These are phyloP conservation scores for Rhizopogon salebrosus DNA, from an alignment of 768 basidiomycete genomes.

Conservation along the genomic window DNA sequence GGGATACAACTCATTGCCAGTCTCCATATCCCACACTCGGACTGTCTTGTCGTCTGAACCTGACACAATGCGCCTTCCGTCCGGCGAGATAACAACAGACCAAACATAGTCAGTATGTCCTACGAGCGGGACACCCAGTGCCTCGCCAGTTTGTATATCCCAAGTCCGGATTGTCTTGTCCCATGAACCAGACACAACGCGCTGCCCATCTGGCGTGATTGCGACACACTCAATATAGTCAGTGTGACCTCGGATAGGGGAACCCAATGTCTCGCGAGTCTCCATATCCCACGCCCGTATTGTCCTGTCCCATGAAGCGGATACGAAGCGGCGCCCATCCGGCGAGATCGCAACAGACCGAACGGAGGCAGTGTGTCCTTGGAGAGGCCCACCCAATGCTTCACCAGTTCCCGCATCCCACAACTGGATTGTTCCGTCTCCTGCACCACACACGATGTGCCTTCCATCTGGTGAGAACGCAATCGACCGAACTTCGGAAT, in stretches of 20 bases:
- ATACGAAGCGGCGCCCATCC: neutral
- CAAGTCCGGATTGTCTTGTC: slow-evolving; percentile 3
- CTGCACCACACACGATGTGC: neutral
- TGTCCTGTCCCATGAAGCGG: slow-evolving; percentile 1
- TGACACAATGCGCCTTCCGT: slow-evolving; percentile 7
- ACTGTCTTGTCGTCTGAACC: slow-evolving; percentile 8
- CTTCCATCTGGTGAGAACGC: slow-evolving; percentile 7
- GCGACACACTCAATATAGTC: slow-evolving; percentile 5
- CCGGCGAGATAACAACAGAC: neutral
- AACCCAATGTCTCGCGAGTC: neutral
- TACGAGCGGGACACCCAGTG: neutral
- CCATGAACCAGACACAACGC: slow-evolving; percentile 4
- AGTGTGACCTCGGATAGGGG: neutral
- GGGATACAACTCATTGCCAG: neutral
- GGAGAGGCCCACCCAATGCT: neutral
- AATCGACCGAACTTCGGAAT: neutral
- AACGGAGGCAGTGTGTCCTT: slow-evolving; percentile 2
- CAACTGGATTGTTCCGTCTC: slow-evolving; percentile 4
- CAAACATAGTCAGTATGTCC: neutral
- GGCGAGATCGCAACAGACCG: slow-evolving; percentile 1
- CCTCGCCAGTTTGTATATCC: neutral
- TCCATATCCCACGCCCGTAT: neutral
- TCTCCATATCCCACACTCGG: slow-evolving; percentile 5
- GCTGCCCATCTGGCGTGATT: slow-evolving; percentile 10
- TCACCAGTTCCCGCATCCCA: slow-evolving; percentile 6